A percentile compares a stretch with the other conserved stretches of the same genome.
These are phyloP conservation scores for Vicia sativa DNA, from an alignment of 306 rosid species.

Conservation along the genomic window DNA sequence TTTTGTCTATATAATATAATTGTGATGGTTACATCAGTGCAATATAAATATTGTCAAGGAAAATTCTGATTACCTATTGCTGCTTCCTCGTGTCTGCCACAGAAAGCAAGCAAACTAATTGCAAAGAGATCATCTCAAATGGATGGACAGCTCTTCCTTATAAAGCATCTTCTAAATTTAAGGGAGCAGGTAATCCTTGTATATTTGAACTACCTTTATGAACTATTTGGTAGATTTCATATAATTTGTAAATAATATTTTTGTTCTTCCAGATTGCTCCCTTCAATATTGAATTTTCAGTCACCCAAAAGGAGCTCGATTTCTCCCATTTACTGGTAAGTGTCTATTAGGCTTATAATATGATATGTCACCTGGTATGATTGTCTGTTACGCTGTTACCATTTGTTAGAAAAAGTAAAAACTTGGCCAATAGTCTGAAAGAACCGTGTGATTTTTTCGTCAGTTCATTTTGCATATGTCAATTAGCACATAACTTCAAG, in stretches of 20 bases:
- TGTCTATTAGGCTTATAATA: conserved; percentile 44
- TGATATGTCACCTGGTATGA: conserved; percentile 31
- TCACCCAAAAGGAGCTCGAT: conserved; percentile 98
- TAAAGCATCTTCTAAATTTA: conserved; percentile 91
- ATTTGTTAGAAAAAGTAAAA: conserved; percentile 19
- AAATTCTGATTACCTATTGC: conserved; percentile 8
- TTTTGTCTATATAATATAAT: not conserved
- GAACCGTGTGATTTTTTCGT: conserved; percentile 15
- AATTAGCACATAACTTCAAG: conserved; percentile 6
- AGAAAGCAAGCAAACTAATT: conserved; percentile 96
- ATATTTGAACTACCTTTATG: conserved; percentile 22
- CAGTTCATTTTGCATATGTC: conserved; percentile 18
- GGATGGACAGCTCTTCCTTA: conserved; percentile 98
- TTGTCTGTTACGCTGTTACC: conserved; percentile 14
- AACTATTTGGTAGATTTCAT: conserved; percentile 27
- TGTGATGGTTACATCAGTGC: conserved; percentile 30
- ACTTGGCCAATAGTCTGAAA: conserved; percentile 27
- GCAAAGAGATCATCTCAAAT: conserved; percentile 83
- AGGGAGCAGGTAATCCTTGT: conserved; percentile 83
- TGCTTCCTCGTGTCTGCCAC: conserved; percentile 45
- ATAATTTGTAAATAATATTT: conserved; percentile 27
- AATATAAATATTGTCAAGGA: conserved; percentile 18
- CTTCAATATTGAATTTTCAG: conserved; percentile 89
- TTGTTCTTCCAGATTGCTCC: conserved; percentile 79
- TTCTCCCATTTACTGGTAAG: conserved; percentile 98